Evolutionary conservation across 2,329 filamentous ascomycete genomes (phyloP).

Genomic region (Aureobasidium sp.): DNA sequence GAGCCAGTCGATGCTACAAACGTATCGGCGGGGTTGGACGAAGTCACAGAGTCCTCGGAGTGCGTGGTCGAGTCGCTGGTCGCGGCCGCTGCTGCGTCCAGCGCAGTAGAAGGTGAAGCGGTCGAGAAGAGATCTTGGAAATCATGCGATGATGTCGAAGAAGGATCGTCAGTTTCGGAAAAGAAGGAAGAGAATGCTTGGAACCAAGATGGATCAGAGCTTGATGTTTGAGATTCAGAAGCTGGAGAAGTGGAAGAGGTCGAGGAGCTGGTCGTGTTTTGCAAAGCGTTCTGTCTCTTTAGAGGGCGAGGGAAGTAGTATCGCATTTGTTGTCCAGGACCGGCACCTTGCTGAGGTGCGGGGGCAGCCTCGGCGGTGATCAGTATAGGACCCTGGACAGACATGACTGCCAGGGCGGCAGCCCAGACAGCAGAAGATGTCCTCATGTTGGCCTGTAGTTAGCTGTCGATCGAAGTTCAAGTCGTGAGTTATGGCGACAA

Average conservation of each 20-base stretch:
- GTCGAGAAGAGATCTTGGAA: not conserved
- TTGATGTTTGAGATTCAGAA: not conserved
- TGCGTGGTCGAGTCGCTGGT: constrained; percentile 2
- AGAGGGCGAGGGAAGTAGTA: constrained; percentile 44
- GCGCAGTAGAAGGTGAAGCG: constrained; percentile 9
- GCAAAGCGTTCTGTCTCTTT: constrained; percentile 35
- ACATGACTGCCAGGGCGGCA: constrained; percentile 39
- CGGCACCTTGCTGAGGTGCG: constrained; percentile 30
- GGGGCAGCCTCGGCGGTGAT: constrained; percentile 44
- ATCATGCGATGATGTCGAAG: not conserved
- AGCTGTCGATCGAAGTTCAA: not conserved
- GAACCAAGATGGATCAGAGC: not conserved
- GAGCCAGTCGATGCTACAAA: constrained; percentile 15
- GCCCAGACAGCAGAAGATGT: constrained; percentile 40
- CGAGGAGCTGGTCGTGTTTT: constrained; percentile 18
- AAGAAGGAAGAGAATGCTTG: not conserved
- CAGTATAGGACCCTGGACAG: constrained; percentile 35
- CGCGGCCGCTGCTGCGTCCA: constrained; percentile 14
- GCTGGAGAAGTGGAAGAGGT: not conserved
- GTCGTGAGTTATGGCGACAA: constrained; percentile 12
- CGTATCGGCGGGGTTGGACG: not conserved
- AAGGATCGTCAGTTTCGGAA: not conserved
- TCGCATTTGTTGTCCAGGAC: constrained; percentile 31
- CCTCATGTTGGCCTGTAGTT: constrained; percentile 29
- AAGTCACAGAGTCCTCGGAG: not conserved